A percentile compares a stretch with the other conserved stretches of the same genome.
Conservation (phyloP, 2,329 filamentous ascomycete genomes). For the Arachnomyces sp. region DNA sequence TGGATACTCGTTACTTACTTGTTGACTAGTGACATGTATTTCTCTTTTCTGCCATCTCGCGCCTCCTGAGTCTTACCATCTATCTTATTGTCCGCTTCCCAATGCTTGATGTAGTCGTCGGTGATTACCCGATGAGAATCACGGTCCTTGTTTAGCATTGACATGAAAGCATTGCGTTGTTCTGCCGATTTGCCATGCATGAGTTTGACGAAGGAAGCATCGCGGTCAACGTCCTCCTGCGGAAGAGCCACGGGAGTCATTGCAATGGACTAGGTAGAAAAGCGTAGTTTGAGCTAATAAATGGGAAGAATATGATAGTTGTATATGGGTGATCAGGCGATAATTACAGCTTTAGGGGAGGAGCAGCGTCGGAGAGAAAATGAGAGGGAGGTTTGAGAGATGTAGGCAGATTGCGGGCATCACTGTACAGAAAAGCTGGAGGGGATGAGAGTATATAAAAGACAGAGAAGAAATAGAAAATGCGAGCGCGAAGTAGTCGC, state of each 20-base stretch:
- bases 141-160: neutral
- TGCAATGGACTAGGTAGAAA: no score
- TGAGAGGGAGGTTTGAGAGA: no score
- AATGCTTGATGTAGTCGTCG: constrained; percentile 3
- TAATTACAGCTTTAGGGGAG: no score
- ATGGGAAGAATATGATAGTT: no score
- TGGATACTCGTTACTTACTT: neutral
- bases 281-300: no score
- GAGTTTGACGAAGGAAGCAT: neutral
- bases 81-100: neutral
- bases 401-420: no score
- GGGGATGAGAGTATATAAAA: no score
- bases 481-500: no score
- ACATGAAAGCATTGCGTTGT: neutral
- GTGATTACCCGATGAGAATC: neutral
- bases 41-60: neutral
- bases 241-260: neutral
- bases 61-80: neutral
- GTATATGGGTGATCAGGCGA: no score
- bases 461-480: no score
- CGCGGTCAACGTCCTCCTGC: neutral
- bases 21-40: constrained; percentile 1
- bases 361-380: no score
- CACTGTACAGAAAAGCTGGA: no score
- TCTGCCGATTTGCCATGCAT: constrained; percentile 2